Conservation (phyloP, 1,284 basidiomycete genomes). For the Ganoderma sp. region DNA sequence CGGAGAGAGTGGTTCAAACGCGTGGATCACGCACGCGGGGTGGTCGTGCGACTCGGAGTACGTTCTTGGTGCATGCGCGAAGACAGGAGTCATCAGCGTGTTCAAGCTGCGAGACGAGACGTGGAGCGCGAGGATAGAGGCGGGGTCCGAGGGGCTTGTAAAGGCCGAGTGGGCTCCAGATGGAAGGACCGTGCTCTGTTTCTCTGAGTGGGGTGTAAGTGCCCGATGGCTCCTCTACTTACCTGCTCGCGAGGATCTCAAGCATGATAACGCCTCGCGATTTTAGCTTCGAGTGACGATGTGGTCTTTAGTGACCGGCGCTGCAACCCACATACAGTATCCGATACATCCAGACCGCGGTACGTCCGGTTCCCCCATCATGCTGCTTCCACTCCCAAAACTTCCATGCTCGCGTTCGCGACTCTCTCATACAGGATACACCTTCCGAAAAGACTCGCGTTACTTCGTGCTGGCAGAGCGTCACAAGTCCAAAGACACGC, state of each 20-base stretch:
- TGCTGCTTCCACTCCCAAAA: not conserved
- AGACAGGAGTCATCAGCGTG: conserved; percentile 68
- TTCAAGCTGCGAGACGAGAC: conserved; percentile 76
- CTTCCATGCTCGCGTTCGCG: not conserved
- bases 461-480: conserved; percentile 85
- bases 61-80: conserved; percentile 75
- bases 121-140: conserved; percentile 74
- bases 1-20: conserved; percentile 19
- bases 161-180: conserved; percentile 88
- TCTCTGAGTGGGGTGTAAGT: conserved; percentile 88
- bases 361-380: conserved; percentile 37
- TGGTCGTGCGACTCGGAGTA: conserved; percentile 89
- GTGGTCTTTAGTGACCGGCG: conserved; percentile 76
- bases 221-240: not conserved
- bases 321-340: conserved; percentile 78
- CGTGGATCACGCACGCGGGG: conserved; percentile 70
- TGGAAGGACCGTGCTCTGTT: conserved; percentile 81
- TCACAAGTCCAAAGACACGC: conserved; percentile 83
- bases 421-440: conserved; percentile 59
- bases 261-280: not conserved
- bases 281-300: conserved; percentile 77
- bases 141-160: conserved; percentile 82
- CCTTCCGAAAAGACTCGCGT: conserved; percentile 78
- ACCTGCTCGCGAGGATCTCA: not conserved
- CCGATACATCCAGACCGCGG: conserved; percentile 80